phyloP scores from a whole-genome alignment of 1,284 basidiomycete species.

The Sporisorium iseilematis-ciliati region DNA sequence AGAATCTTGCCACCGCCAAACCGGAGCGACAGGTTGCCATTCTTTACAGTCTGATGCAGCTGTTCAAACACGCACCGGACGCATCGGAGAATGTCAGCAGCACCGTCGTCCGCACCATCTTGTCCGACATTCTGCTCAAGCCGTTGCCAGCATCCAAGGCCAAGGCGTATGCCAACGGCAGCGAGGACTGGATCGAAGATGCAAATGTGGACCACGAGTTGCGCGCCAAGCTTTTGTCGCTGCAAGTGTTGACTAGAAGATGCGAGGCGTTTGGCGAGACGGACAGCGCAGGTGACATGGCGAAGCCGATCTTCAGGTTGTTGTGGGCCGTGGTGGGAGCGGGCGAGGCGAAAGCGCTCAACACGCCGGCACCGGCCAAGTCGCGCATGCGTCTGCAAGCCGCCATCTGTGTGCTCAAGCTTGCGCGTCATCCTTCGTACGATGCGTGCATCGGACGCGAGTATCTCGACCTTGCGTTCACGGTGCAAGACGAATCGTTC shows the following conservation, averaged over 20 bases:
- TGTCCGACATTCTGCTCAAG: constrained; percentile 70
- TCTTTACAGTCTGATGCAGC: constrained; percentile 80
- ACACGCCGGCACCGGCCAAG: constrained; percentile 53
- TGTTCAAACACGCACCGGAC: constrained; percentile 78
- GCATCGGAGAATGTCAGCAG: constrained; percentile 83
- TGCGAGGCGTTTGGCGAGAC: constrained; percentile 51
- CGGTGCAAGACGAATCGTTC: constrained; percentile 87
- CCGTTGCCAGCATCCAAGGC: constrained; percentile 32
- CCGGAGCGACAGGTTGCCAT: constrained; percentile 77
- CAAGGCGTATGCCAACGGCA: constrained; percentile 25
- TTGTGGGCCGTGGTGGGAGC: constrained; percentile 50
- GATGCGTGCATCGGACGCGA: constrained; percentile 75
- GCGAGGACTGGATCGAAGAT: constrained; percentile 62
- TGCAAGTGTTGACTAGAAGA: constrained; percentile 56
- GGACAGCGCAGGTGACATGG: constrained; percentile 44
- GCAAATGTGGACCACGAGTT: constrained; percentile 40
- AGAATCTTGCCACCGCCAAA: constrained; percentile 74
- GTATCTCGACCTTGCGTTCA: constrained; percentile 80
- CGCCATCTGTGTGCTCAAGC: constrained; percentile 82
- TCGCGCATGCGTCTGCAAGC: constrained; percentile 81
- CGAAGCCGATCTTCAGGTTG: constrained; percentile 57
- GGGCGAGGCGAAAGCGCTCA: constrained; percentile 55
- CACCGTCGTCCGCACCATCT: constrained; percentile 80
- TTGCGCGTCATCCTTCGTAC: constrained; percentile 78
- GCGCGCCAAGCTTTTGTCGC: constrained; percentile 44